Conservation (phyloP, 306 rosid species). For the Malus sieversii region DNA sequence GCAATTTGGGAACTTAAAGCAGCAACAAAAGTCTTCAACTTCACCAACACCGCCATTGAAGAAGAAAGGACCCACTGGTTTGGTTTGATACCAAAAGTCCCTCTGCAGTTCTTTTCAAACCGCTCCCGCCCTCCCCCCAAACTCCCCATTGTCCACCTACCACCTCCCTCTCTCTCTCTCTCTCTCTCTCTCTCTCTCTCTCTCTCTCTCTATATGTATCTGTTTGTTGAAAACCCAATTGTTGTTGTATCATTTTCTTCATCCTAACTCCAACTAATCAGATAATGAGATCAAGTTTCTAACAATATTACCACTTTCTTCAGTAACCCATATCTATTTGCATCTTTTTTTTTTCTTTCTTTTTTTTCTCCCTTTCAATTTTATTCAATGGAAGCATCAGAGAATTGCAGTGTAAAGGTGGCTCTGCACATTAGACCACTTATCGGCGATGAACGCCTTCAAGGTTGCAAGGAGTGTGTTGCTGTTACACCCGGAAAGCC, state of each 20-base stretch:
- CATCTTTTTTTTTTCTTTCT: not conserved
- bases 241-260: constrained; percentile 40
- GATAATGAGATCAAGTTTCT: constrained; percentile 5
- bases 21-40: not conserved
- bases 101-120: constrained; percentile 16
- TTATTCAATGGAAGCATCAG: constrained; percentile 49
- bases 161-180: constrained; percentile 1
- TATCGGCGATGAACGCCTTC: constrained; percentile 61
- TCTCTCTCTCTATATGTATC: not conserved
- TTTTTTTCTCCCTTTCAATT: not conserved
- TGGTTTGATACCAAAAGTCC: not conserved
- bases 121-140: constrained; percentile 11
- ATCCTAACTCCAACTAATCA: constrained; percentile 25
- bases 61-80: not conserved
- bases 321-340: not conserved
- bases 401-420: constrained; percentile 69
- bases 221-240: constrained; percentile 5
- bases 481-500: constrained; percentile 45
- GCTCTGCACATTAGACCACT: constrained; percentile 82
- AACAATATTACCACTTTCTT: not conserved
- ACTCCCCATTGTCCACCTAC: constrained; percentile 15
- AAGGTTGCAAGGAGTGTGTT: constrained; percentile 68
- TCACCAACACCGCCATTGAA: too few species aligned
- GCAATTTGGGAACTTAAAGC: constrained; percentile 2
- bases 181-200: not conserved